Evolutionary conservation across 2,329 filamentous ascomycete genomes (phyloP), one percentile per base, ranked within the genome.

Genomic region (Fusarium virguliforme): DNA sequence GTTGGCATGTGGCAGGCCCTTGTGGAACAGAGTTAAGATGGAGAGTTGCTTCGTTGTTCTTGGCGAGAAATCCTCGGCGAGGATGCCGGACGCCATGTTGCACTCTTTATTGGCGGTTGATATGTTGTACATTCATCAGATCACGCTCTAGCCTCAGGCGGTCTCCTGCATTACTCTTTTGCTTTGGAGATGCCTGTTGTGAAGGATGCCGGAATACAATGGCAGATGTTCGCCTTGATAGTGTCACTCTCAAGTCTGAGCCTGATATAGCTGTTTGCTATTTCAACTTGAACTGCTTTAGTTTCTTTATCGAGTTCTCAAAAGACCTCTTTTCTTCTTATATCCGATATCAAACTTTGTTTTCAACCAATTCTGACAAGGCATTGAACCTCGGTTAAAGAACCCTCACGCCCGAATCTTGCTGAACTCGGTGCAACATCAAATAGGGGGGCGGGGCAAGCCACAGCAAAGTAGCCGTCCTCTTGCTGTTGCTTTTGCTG

Each of bases 61-160:
- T 56, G 35, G 53, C 53, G 18, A 18, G 18, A 18, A 18, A 18
- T 32, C 30, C 53, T 56, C 40, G 35, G 53, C 53, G 24, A 40
- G 9, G n/a, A 40, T 18, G 10, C 15, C 35, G n/a, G 22, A 26
- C 15, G 15, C 13, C 28, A 30, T 32, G 28, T 34, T 28, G 18
- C 22, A 18, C 28, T 50, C 26, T 9, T 26, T 30, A 30, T 55
- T 54, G 18, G 18, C 24, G 13, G 34, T 18, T 18, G 32, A 38
- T 55, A 22, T 9, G 7, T 35, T 35, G n/a, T 30, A 35, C 7
- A 22, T 18, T 30, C 12, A 24, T 2, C 10, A 18, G 18, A 18
- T 18, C 18, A 18, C 18, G 18, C 48, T 32, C 30, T 35, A 10
- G 12, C 12, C 22, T 9, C 22, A 13, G 18, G 10, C 18, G 50